Base-by-base conservation (phyloP, 495 filamentous ascomycete species). In the Penicillium nucicola region DNA sequence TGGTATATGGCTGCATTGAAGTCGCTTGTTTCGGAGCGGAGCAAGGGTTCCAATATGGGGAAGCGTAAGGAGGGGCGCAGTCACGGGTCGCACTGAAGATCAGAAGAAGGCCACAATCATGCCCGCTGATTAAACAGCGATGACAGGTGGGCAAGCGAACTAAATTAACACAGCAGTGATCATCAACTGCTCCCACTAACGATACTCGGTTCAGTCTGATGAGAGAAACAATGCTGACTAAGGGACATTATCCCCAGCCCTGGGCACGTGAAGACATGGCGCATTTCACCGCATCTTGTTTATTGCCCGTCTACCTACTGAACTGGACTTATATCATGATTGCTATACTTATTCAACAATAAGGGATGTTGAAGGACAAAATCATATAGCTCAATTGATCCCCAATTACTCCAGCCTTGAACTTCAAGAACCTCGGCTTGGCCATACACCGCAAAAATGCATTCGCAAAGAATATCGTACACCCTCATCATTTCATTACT, bases 1-100 rank as follows among this genome's bases (percentile, higher is more conserved):
- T 47, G 20, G 57, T 58, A 55, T 56, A 50, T 58, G 53, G 50
- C 65, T 47, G 67, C 72, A 75, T 75, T 75, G 72, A 59, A 36
- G 52, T 48, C 25, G 48, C 46, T 34, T 46, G 33, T 40, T 43
- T 40, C 30, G 49, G 32, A 32, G 56, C 46, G 54, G 56, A 60
- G 57, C 57, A 63, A 61, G 60, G 59, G 60, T 48, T 57, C 47
- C 45, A 50, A 30, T 61, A 53, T 52, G 58, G 61, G 55, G 58
- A 56, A 64, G 58, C 41, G 60, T 52, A 55, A 51, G 43, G 56
- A 56, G 58, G 58, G 52, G 55, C 53, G 55, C 56, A 49, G 59
- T 60, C 56, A 63, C 62, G 54, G 42, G 51, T 62, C 31, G 45
- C 42, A 42, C 42, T 50, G 50, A 19, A 53, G 48, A 57, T 59